These are phyloP conservation scores for Tetrapisispora nanseiensis DNA, from an alignment of 805 yeast genomes.

Conservation along the genomic window DNA sequence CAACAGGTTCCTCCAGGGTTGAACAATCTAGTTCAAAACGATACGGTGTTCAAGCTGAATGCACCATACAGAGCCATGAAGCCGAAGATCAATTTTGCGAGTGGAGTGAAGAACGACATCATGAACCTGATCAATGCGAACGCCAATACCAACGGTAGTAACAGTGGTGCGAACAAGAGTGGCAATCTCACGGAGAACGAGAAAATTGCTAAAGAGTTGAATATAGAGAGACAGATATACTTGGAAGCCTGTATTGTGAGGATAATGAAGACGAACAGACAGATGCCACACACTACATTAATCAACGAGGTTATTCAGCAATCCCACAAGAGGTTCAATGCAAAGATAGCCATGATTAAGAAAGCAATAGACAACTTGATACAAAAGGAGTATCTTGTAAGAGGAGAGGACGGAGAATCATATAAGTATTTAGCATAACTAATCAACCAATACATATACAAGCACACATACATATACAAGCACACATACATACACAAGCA, in stretches of 20 bases:
- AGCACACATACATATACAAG: background rate
- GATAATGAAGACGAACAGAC: slow-evolving; percentile 89
- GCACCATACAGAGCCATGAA: slow-evolving; percentile 78
- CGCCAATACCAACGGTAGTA: slow-evolving; percentile 16
- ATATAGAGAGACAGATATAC: slow-evolving; percentile 75
- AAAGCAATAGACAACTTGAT: slow-evolving; percentile 75
- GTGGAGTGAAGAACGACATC: slow-evolving; percentile 38
- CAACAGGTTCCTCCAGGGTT: slow-evolving; percentile 55
- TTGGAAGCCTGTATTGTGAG: slow-evolving; percentile 91
- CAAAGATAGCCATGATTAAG: slow-evolving; percentile 79
- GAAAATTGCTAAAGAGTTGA: slow-evolving; percentile 70
- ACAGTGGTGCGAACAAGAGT: slow-evolving; percentile 34
- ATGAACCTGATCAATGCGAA: slow-evolving; percentile 14
- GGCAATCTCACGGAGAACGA: slow-evolving; percentile 47
- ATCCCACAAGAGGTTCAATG: slow-evolving; percentile 69
- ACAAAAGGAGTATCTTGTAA: slow-evolving; percentile 74
- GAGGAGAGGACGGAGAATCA: slow-evolving; percentile 60
- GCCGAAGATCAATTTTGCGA: slow-evolving; percentile 70
- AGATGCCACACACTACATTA: slow-evolving; percentile 64
- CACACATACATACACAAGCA: too few species aligned
- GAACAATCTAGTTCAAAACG: slow-evolving; percentile 41
- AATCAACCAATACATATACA: background rate
- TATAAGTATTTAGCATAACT: slow-evolving; percentile 73
- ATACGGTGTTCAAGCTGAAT: slow-evolving; percentile 59
- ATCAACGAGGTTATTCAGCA: slow-evolving; percentile 84